Percentiles rank a stretch among this genome's conserved stretches.
Evolutionary conservation across 2,329 filamentous ascomycete species (phyloP).

Genomic region (Botrytis fabae): DNA sequence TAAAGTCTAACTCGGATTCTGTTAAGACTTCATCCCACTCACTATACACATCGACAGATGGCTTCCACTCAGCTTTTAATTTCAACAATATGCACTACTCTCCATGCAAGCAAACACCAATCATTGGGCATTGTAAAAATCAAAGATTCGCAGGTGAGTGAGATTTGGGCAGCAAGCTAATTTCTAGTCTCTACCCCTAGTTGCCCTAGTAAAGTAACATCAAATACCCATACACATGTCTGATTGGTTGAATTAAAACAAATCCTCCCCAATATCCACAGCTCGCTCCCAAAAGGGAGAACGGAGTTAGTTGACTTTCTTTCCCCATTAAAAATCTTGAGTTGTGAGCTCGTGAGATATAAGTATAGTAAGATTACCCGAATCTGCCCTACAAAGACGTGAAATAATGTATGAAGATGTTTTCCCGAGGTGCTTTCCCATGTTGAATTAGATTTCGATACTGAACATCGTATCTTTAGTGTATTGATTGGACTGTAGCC

Average conservation of each 20-base stretch:
- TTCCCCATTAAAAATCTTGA: not conserved
- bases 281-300: not conserved
- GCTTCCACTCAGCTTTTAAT: not conserved
- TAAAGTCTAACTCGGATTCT: not conserved
- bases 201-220: not conserved
- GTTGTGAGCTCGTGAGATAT: not conserved
- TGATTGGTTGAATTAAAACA: not conserved
- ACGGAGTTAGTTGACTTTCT: not conserved
- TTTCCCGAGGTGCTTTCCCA: conserved; percentile 1
- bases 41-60: not conserved
- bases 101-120: not conserved
- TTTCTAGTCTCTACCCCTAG: conserved; percentile 6
- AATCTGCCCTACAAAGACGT: not conserved
- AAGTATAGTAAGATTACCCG: not conserved
- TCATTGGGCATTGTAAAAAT: not conserved
- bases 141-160: not conserved
- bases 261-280: not conserved
- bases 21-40: not conserved
- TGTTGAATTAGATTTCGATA: not conserved
- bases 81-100: not conserved
- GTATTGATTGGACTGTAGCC: not conserved
- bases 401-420: not conserved
- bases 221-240: not conserved
- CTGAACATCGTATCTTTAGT: not conserved
- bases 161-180: conserved; percentile 9